phyloP scores from a whole-genome alignment of 495 filamentous ascomycete genomes.

The Cenococcum geophilum region DNA sequence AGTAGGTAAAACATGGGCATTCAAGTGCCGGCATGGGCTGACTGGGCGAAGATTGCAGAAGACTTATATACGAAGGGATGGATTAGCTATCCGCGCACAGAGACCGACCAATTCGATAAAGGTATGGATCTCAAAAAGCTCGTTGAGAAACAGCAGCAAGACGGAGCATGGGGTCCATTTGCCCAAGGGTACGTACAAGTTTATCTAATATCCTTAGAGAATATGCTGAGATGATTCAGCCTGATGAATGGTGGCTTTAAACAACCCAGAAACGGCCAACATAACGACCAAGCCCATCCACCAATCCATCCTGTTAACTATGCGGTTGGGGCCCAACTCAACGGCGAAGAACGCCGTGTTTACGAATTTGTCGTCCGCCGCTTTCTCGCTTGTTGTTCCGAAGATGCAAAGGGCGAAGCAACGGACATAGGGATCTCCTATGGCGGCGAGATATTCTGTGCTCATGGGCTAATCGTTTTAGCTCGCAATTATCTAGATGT shows the following conservation, averaged over 20 bases:
- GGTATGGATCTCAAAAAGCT: slow-evolving; percentile 78
- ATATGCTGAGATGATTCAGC: slow-evolving; percentile 31
- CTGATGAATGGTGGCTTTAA: slow-evolving; percentile 74
- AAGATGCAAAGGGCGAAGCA: slow-evolving; percentile 78
- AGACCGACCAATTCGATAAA: slow-evolving; percentile 92
- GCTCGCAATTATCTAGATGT: slow-evolving; percentile 92
- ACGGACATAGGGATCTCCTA: slow-evolving; percentile 82
- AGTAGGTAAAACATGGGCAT: slow-evolving; percentile 31
- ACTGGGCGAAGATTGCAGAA: slow-evolving; percentile 57
- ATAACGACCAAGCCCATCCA: slow-evolving; percentile 95
- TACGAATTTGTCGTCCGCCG: slow-evolving; percentile 94
- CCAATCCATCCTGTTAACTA: slow-evolving; percentile 91
- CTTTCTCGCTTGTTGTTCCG: slow-evolving; percentile 93
- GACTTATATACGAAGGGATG: slow-evolving; percentile 88
- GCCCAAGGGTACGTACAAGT: slow-evolving; percentile 52
- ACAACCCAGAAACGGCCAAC: slow-evolving; percentile 69
- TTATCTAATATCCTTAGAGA: neutral
- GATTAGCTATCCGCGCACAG: slow-evolving; percentile 94
- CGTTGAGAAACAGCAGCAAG: slow-evolving; percentile 75
- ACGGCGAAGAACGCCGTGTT: slow-evolving; percentile 61
- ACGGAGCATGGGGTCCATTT: slow-evolving; percentile 71
- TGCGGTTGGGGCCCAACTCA: slow-evolving; percentile 55
- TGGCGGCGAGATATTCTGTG: slow-evolving; percentile 73
- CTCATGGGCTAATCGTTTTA: slow-evolving; percentile 77
- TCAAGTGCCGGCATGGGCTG: neutral